Evolutionary conservation across 2,329 filamentous ascomycete genomes (phyloP), one percentile per base, ranked within the genome.

Genomic region (Penicillium sp.): DNA sequence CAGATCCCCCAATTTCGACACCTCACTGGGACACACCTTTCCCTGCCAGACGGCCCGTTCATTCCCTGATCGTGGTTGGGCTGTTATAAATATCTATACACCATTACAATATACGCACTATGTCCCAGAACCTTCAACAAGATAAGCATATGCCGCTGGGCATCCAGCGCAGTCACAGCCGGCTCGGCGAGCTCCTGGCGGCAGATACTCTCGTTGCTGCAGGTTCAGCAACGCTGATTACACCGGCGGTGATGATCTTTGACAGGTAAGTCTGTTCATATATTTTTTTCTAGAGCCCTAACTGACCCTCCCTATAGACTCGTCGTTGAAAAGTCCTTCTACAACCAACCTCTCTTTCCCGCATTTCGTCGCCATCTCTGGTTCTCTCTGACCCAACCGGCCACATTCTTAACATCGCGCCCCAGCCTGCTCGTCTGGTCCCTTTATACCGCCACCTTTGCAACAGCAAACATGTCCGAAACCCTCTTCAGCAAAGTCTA

Each of bases 391-490:
- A 67, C 66, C 23, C 68, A 70, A 29, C 73, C 73, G 24, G 68
- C 72, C 33, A 61, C 51, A 4, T 74, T 72, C 60, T 63, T 75
- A 49, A 64, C 65, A 39, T 74, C 70, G 45, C 75, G 75, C 39
- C 73, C 73, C 3, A 71, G 68, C 54, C 66, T 72, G 32, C 67
- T 75, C 3, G 71, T 75, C 52, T 73, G 72, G 60, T 68, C 72
- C 49, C 78, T 93, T 46, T 96, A 96, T 78, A 88, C 86, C 53
- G 87, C 89, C 61, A 96, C 91, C 45, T 96, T 96, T 75, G 76
- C 91, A n/a, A 90, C 88, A 1, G 91, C 91, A 60, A 96, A 96
- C 77, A 75, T 81, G 5, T 82, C 94, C 68, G 91, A 96, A 75
- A 96, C 91, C 0, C 71, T 83, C 83, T 50, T 86, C 86, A 13